Evolutionary conservation across 1,139 yeast species (phyloP).

Genomic region (Komagataea norvegica): DNA sequence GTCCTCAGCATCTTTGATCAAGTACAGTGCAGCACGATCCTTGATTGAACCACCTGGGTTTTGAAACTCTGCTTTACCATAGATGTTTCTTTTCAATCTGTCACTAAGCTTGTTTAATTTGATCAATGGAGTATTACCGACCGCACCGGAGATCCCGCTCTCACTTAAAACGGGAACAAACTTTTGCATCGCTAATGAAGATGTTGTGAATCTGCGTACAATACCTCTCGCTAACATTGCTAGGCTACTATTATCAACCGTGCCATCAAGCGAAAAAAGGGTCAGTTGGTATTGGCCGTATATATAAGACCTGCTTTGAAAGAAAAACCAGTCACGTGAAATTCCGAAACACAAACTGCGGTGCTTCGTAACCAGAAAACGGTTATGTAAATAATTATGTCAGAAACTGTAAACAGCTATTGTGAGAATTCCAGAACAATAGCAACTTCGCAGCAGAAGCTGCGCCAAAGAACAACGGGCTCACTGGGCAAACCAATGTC

Average conservation of each 20-base stretch:
- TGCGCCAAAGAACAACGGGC: slow-evolving; percentile 69
- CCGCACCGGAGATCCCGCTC: slow-evolving; percentile 66
- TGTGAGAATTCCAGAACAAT: slow-evolving; percentile 33
- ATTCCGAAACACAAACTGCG: slow-evolving; percentile 6
- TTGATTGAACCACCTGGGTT: slow-evolving; percentile 95
- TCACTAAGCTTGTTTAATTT: slow-evolving; percentile 57
- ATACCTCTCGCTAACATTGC: slow-evolving; percentile 9
- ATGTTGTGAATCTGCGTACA: slow-evolving; percentile 11
- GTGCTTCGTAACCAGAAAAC: background rate
- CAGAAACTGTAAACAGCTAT: slow-evolving; percentile 2
- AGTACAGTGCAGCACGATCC: slow-evolving; percentile 82
- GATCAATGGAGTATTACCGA: slow-evolving; percentile 84
- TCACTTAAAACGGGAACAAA: slow-evolving; percentile 50
- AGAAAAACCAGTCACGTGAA: slow-evolving; percentile 18
- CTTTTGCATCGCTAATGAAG: slow-evolving; percentile 3
- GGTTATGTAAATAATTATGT: background rate
- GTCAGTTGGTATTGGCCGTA: no score
- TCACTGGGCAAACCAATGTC: slow-evolving; percentile 74
- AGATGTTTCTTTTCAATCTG: slow-evolving; percentile 67
- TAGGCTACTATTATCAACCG: no score
- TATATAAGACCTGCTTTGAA: no score
- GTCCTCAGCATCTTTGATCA: slow-evolving; percentile 74
- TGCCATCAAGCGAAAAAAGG: no score
- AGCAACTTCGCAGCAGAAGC: slow-evolving; percentile 91
- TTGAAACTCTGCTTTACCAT: slow-evolving; percentile 87